Percentiles rank a stretch among this genome's conserved stretches.
phyloP scores from a whole-genome alignment of 164 flowering plant species.

The Magnolia sinica region DNA sequence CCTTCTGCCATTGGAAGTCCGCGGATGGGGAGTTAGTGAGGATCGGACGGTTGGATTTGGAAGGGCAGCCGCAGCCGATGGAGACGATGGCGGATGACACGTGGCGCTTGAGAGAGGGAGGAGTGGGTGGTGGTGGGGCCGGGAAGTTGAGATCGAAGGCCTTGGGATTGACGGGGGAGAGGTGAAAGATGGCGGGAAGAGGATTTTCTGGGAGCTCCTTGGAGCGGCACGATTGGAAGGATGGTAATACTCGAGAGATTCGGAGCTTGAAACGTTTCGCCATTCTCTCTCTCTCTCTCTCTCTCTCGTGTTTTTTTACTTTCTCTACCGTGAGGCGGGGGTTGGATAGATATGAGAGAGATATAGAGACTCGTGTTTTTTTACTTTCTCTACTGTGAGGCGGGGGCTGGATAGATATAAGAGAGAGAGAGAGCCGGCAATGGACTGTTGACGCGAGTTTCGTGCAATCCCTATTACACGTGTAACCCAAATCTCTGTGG shows the following conservation, averaged over 20 bases:
- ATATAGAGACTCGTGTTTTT: background rate
- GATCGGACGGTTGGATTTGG: slow-evolving; percentile 1
- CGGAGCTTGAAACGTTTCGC: slow-evolving; percentile 35
- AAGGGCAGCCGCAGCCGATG: slow-evolving; percentile 18
- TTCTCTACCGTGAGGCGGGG: background rate
- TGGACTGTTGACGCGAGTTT: background rate
- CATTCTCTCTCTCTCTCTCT: slow-evolving; percentile 21
- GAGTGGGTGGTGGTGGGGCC: slow-evolving; percentile 10
- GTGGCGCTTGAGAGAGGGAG: slow-evolving; percentile 13
- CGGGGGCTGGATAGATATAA: background rate
- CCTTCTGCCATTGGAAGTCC: slow-evolving; percentile 25
- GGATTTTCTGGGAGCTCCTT: slow-evolving; percentile 27
- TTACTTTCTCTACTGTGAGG: background rate
- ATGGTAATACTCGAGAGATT: slow-evolving; percentile 23
- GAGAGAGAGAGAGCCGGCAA: background rate
- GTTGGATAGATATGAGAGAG: background rate
- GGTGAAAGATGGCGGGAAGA: slow-evolving; percentile 5
- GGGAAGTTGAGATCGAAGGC: slow-evolving; percentile 17
- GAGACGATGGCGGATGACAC: slow-evolving; percentile 17
- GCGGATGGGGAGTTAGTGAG: background rate
- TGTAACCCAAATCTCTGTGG: too few relatives aligned
- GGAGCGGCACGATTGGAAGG: slow-evolving; percentile 38
- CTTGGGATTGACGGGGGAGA: slow-evolving; percentile 24
- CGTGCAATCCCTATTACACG: too few relatives aligned
- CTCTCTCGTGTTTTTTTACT: background rate